Base-by-base conservation (phyloP, 2,329 filamentous ascomycete species). In the Beauveria asiatica region DNA sequence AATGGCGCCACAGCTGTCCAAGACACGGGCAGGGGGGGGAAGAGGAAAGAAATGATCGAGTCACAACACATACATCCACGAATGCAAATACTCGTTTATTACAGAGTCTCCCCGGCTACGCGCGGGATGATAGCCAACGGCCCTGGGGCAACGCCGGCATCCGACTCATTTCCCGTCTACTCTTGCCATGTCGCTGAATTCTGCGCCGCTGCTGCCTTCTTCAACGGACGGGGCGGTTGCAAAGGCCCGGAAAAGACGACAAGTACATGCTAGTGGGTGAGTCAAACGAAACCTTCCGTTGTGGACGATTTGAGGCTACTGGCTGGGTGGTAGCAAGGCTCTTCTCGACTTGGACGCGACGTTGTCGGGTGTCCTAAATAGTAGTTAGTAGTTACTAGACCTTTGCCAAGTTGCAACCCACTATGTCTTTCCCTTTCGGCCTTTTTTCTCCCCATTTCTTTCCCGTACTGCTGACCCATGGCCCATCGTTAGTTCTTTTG, bases 1-100 rank as follows among this genome's bases (percentile, higher is more conserved):
- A 25, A 41, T 45, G 37, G 33, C 45, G 19, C 55, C 45, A 45
- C 48, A 9, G 8, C n/a, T 45, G 37, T 45, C 39, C 56, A 51
- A 59, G 56, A 54, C 57, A 54, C 33, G 54, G 21, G 27, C 27
- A 46, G 44, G 54, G 54, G 39, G 45, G 39, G 6, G 17, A 44
- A 37, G 30, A 53, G 59, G 23, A 51, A 48, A 62, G 33, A 59
- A 53, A 62, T 33, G 60, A 55, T 42, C 30, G 44, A 39, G 54
- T 19, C 49, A 61, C 42, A 27, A 58, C 49, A 30, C 59, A 23
- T n/a, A 50, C 54, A 53, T 23, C 17, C 19, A 48, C 51, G 48
- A 54, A 57, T 60, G 27, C 46, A 62, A 44, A 37, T 27, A 17
- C 5, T 7, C 49, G 44, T 8, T 39, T 37, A n/a, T 17, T 10